Conservation (phyloP, 2,329 filamentous ascomycete genomes). For the Phialemoniopsis sp. region DNA sequence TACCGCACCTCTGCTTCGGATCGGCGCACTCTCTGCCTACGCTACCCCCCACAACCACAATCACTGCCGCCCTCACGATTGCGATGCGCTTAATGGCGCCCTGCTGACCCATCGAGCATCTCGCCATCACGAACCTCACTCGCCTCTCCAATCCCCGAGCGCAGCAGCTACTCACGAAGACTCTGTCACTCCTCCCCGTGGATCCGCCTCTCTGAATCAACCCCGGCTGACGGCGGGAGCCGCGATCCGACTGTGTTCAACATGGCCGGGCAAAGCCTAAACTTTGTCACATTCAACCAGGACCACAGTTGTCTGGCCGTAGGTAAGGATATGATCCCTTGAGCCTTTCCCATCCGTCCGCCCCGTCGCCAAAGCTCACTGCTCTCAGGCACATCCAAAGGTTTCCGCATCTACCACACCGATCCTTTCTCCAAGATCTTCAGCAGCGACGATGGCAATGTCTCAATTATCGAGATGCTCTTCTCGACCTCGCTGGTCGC, state of each 20-base stretch:
- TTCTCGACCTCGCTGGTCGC: conserved; percentile 97
- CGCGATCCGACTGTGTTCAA: conserved; percentile 16
- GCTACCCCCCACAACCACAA: too few species aligned
- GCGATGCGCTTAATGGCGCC: too few species aligned
- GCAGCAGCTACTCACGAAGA: too few species aligned
- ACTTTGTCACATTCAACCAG: conserved; percentile 99
- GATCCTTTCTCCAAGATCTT: conserved; percentile 95
- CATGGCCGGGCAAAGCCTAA: conserved; percentile 73
- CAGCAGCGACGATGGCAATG: conserved; percentile 90
- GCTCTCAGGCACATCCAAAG: conserved; percentile 76
- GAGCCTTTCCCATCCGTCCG: not conserved
- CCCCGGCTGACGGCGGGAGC: too few species aligned
- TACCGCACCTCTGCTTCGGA: too few species aligned
- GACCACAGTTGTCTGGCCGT: conserved; percentile 97
- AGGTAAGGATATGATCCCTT: conserved; percentile 49
- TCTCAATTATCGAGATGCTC: conserved; percentile 96
- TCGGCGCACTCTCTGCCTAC: too few species aligned
- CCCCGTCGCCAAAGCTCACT: not conserved
- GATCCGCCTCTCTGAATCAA: too few species aligned
- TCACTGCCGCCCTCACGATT: too few species aligned
- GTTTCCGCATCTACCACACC: conserved; percentile 94
- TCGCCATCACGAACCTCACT: too few species aligned
- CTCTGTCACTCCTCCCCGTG: too few species aligned
- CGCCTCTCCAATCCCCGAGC: too few species aligned
- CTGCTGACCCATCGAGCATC: too few species aligned